Evolutionary conservation across 2,329 filamentous ascomycete genomes (phyloP).

Genomic region (Hysterium pulicare): DNA sequence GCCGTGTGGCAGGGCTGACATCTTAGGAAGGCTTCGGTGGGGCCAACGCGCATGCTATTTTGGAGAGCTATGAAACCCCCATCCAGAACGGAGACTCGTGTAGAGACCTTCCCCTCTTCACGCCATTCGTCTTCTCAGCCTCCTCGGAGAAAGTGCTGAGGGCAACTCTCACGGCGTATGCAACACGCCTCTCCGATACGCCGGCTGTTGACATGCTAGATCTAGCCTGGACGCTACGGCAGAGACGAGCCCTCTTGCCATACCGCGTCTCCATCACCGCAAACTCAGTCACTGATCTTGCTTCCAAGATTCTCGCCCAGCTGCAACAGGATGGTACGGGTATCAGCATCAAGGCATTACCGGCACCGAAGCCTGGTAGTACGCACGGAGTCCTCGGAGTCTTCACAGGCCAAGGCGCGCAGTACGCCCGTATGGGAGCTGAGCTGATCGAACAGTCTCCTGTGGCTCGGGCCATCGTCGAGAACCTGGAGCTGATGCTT

Average conservation of each 20-base stretch:
- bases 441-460: neutral
- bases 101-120: neutral
- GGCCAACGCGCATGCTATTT: too few species aligned
- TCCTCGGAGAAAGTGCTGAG: neutral
- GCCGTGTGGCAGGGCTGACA: neutral
- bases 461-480: constrained; percentile 2
- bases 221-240: constrained; percentile 1
- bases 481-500: constrained; percentile 5
- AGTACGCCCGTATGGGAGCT: constrained; percentile 35
- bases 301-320: neutral
- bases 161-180: neutral
- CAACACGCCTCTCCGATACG: neutral
- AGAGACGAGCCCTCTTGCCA: neutral
- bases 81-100: neutral
- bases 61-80: too few species aligned
- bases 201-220: neutral
- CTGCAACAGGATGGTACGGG: neutral
- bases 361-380: neutral
- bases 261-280: neutral
- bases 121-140: constrained; percentile 5
- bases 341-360: neutral
- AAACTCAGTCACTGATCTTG: neutral
- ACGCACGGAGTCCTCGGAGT: constrained; percentile 9
- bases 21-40: too few species aligned
- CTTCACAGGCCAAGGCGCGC: constrained; percentile 40